phyloP scores from a whole-genome alignment of 2,329 filamentous ascomycete genomes.

The Neonectria magnoliae region DNA sequence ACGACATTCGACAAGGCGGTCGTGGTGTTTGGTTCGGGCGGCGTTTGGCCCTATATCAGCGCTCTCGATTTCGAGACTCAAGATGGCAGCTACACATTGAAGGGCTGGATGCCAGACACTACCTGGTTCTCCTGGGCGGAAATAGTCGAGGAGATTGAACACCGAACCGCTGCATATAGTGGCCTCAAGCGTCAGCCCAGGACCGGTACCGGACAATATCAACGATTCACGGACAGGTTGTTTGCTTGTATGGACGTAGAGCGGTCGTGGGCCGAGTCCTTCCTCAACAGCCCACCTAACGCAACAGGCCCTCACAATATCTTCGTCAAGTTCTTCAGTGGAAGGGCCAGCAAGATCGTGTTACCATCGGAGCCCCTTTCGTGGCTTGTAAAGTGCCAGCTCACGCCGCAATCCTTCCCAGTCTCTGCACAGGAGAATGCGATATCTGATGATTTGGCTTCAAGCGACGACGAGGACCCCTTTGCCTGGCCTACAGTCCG shows the following conservation, averaged over 20 bases:
- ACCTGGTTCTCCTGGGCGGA: slow-evolving; percentile 49
- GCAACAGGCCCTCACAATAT: slow-evolving; percentile 47
- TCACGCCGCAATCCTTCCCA: slow-evolving; percentile 33
- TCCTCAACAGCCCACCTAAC: slow-evolving; percentile 33
- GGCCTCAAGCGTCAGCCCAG: slow-evolving; percentile 23
- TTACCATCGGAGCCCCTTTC: slow-evolving; percentile 14
- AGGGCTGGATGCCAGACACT: slow-evolving; percentile 56
- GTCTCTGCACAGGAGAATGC: slow-evolving; percentile 16
- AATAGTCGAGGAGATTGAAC: slow-evolving; percentile 44
- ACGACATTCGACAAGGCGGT: slow-evolving; percentile 36
- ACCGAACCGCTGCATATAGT: slow-evolving; percentile 31
- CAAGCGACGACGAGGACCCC: slow-evolving; percentile 34
- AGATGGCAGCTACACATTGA: slow-evolving; percentile 53
- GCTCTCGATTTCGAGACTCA: slow-evolving; percentile 49
- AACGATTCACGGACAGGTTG: slow-evolving; percentile 43
- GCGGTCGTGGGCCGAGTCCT: slow-evolving; percentile 47
- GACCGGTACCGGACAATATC: slow-evolving; percentile 22
- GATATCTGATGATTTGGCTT: slow-evolving; percentile 19
- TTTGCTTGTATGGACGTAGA: slow-evolving; percentile 59
- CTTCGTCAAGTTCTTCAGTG: slow-evolving; percentile 43
- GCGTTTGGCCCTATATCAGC: slow-evolving; percentile 47
- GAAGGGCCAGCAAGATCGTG: slow-evolving; percentile 9
- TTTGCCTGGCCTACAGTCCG: slow-evolving; percentile 28
- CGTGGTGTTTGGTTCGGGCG: slow-evolving; percentile 37
- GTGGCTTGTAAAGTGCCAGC: slow-evolving; percentile 43